Evolutionary conservation across 306 rosid species (phyloP).

Genomic region (Cucumis melo): DNA sequence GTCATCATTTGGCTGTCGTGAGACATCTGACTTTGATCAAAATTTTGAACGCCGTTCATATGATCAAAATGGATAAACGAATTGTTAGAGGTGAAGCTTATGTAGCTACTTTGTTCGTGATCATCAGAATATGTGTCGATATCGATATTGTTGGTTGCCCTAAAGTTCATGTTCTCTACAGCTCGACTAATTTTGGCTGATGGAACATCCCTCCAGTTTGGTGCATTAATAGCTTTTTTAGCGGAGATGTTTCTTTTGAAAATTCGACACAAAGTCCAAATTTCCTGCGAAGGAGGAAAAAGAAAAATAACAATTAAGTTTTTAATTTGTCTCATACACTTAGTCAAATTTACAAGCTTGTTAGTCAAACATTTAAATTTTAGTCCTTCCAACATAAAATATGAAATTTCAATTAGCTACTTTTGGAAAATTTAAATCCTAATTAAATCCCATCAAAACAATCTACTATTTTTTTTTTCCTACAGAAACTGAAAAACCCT

Average conservation of each 20-base stretch:
- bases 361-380: neutral
- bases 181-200: conserved; percentile 14
- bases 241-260: conserved; percentile 50
- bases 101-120: neutral
- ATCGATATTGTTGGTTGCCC: neutral
- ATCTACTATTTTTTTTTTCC: no score
- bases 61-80: conserved; percentile 13
- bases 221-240: conserved; percentile 23
- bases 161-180: conserved; percentile 3
- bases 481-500: no score
- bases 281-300: conserved; percentile 39
- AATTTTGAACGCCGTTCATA: conserved; percentile 13
- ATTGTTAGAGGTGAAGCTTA: neutral
- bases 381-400: neutral
- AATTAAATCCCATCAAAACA: no score
- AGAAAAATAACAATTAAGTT: neutral
- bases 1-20: conserved; percentile 6
- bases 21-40: neutral
- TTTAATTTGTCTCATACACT: neutral
- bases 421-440: no score
- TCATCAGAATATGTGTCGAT: neutral
- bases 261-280: conserved; percentile 88
- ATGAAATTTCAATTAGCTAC: no score
- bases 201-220: conserved; percentile 33
- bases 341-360: neutral